These are phyloP conservation scores for Pseudonitzschia multiseries DNA, from an alignment of 108 stramenopile species.

Conservation along the genomic window DNA sequence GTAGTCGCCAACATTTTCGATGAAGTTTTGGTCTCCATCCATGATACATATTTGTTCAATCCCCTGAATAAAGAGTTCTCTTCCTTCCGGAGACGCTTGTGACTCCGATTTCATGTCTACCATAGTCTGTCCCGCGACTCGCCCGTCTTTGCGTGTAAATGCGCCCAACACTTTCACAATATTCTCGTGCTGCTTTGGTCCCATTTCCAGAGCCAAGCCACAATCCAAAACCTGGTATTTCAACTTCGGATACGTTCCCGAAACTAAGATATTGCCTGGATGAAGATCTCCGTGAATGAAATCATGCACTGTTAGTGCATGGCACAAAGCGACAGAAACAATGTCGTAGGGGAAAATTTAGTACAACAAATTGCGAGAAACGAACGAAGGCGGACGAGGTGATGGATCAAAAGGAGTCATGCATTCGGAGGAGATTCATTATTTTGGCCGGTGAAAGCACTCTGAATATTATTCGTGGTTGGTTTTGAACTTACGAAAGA, in stretches of 20 bases:
- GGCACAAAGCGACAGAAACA: background rate
- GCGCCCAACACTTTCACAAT: conserved; percentile 83
- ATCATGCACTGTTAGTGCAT: conserved; percentile 28
- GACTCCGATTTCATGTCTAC: conserved; percentile 73
- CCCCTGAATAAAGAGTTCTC: conserved; percentile 75
- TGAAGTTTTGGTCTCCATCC: conserved; percentile 78
- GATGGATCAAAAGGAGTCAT: background rate
- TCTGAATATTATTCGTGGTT: too few species aligned
- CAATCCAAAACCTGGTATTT: conserved; percentile 75
- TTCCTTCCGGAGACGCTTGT: conserved; percentile 63
- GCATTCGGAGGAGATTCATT: background rate
- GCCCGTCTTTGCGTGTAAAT: conserved; percentile 79
- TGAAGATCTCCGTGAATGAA: conserved; percentile 80
- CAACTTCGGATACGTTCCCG: conserved; percentile 55
- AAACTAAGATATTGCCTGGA: conserved; percentile 84
- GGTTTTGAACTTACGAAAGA: conserved; percentile 50
- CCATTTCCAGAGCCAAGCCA: conserved; percentile 86
- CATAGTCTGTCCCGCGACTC: conserved; percentile 79
- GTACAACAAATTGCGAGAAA: background rate
- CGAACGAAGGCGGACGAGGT: too few species aligned
- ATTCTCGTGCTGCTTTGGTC: conserved; percentile 77
- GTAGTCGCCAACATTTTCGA: conserved; percentile 89
- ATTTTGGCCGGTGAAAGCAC: too few species aligned
- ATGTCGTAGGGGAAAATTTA: too few species aligned
- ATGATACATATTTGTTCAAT: conserved; percentile 71